Conservation (phyloP, 345 rosid genomes). For the Psidium friedrichsthalianum region DNA sequence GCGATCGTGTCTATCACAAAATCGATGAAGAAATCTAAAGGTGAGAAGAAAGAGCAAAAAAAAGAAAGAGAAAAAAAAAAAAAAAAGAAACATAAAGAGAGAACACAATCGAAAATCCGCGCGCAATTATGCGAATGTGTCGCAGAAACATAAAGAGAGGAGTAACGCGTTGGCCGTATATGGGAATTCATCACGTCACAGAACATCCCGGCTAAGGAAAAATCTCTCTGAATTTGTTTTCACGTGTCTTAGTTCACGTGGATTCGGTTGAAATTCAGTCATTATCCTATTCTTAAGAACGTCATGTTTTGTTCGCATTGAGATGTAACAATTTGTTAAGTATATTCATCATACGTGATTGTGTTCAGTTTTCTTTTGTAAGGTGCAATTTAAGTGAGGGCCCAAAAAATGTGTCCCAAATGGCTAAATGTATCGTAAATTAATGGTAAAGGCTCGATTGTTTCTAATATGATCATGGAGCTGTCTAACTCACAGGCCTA, state of each 20-base stretch:
- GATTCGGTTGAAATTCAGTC: not conserved
- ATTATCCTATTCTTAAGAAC: not conserved
- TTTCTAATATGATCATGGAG: not conserved
- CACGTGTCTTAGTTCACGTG: not conserved
- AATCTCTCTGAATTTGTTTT: not conserved
- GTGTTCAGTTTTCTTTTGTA: not conserved
- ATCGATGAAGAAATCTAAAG: too few relatives aligned
- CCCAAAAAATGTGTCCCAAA: not conserved
- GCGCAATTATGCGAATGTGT: not conserved
- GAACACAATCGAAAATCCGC: not conserved
- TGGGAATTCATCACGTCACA: not conserved
- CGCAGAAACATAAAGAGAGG: not conserved
- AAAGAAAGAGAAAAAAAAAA: too few relatives aligned
- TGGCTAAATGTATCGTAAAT: not conserved
- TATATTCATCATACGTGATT: not conserved
- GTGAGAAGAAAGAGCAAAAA: too few relatives aligned
- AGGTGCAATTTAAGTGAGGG: too few relatives aligned
- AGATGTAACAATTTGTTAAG: not conserved
- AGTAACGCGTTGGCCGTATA: fast-evolving
- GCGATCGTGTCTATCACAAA: too few relatives aligned
- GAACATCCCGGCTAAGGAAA: not conserved
- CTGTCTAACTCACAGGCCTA: not conserved
- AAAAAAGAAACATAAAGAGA: too few relatives aligned
- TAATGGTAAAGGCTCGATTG: not conserved
- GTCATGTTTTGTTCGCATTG: too few relatives aligned